A percentile compares a stretch with the other conserved stretches of the same genome.
Conservation (phyloP, 768 basidiomycete genomes). For the Hygrophoropsis aurantiaca region DNA sequence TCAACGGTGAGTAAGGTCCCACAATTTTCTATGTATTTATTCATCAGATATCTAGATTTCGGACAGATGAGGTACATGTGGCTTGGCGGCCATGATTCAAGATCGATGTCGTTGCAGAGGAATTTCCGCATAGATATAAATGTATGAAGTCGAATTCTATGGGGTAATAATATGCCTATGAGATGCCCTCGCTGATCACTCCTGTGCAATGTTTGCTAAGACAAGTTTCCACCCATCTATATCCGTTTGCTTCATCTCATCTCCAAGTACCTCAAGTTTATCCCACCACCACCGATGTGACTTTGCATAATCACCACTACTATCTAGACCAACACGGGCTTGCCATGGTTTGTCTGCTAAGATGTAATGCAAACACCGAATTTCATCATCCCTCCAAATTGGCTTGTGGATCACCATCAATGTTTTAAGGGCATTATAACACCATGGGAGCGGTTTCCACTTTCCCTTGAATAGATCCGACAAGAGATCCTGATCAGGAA, state of each 20-base stretch:
- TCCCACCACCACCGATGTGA: constrained; percentile 83
- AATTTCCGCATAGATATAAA: no score
- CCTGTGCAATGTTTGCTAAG: constrained; percentile 43
- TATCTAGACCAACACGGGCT: constrained; percentile 41
- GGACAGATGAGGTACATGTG: constrained; percentile 93
- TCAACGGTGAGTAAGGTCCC: constrained; percentile 62
- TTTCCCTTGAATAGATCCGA: constrained; percentile 73
- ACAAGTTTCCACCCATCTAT: constrained; percentile 52
- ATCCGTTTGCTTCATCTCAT: constrained; percentile 44
- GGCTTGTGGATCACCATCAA: constrained; percentile 66
- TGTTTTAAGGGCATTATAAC: constrained; percentile 94
- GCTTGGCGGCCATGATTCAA: constrained; percentile 63
- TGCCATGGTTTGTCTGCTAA: constrained; percentile 87
- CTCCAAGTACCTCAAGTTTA: constrained; percentile 43
- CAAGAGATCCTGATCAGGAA: constrained; percentile 93
- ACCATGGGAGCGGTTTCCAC: constrained; percentile 82
- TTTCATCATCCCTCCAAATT: constrained; percentile 84
- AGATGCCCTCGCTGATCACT: neutral
- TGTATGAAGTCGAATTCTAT: no score
- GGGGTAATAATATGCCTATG: no score
- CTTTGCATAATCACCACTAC: constrained; percentile 49
- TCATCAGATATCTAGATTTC: constrained; percentile 55
- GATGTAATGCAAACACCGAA: constrained; percentile 87
- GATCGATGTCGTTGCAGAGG: neutral
- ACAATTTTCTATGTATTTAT: neutral